These are phyloP conservation scores for Fusarium tuaranense DNA, from an alignment of 2,329 filamentous ascomycete species.

Conservation along the genomic window DNA sequence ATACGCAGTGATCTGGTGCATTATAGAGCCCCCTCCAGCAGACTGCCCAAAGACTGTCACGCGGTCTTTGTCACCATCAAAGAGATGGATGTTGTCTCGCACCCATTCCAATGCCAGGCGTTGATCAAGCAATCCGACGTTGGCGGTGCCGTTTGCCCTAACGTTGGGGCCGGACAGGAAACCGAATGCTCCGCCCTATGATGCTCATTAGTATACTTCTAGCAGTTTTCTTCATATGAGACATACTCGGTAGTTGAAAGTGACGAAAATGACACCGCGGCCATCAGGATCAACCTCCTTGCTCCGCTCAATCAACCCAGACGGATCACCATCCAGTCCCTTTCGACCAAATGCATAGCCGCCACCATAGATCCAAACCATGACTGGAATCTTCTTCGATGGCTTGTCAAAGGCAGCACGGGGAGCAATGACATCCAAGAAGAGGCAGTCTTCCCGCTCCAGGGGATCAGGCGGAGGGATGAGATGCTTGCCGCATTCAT, in stretches of 20 bases:
- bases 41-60: slow-evolving; percentile 59
- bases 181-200: background rate
- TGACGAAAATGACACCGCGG: background rate
- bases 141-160: slow-evolving; percentile 43
- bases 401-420: background rate
- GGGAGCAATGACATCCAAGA: background rate
- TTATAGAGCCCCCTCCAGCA: slow-evolving; percentile 60
- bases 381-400: background rate
- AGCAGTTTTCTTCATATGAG: background rate
- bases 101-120: slow-evolving; percentile 63
- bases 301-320: background rate
- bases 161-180: background rate
- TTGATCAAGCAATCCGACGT: slow-evolving; percentile 64
- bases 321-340: background rate
- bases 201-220: background rate
- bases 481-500: background rate
- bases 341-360: background rate
- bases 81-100: slow-evolving; percentile 59
- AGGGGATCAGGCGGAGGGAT: background rate
- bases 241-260: slow-evolving; percentile 8
- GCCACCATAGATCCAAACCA: background rate
- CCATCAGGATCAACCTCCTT: background rate
- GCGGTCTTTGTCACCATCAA: slow-evolving; percentile 61
- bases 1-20: slow-evolving; percentile 44
- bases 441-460: background rate